Percentiles rank a stretch among this genome's conserved stretches.
phyloP scores from a whole-genome alignment of 306 rosid genomes.

The Castanea sativa region DNA sequence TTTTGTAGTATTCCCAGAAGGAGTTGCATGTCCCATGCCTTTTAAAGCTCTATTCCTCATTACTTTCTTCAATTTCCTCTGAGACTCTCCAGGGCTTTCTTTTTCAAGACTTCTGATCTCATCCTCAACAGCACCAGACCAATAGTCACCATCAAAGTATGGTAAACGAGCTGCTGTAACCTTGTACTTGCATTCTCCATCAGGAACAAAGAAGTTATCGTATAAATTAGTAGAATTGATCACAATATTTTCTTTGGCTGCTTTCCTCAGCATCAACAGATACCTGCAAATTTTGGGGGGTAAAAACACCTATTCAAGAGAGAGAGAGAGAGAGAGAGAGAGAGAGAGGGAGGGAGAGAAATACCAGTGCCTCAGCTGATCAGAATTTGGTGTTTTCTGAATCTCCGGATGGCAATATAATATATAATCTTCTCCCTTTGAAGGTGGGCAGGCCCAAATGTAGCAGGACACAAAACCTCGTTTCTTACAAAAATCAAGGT shows the following conservation, averaged over 20 bases:
- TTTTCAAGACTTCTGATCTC: conserved; percentile 27
- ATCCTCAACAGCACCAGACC: conserved; percentile 47
- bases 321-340: not conserved
- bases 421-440: conserved; percentile 58
- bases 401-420: conserved; percentile 53
- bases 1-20: conserved; percentile 36
- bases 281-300: conserved; percentile 39
- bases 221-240: conserved; percentile 47
- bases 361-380: conserved; percentile 58
- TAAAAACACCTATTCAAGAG: not conserved
- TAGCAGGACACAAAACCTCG: conserved; percentile 61
- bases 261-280: conserved; percentile 47
- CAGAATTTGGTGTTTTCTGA: conserved; percentile 60
- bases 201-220: conserved; percentile 50
- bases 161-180: conserved; percentile 63
- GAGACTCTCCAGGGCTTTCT: conserved; percentile 23
- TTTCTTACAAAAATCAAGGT: conserved; percentile 67
- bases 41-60: conserved; percentile 41
- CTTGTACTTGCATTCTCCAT: conserved; percentile 31
- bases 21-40: conserved; percentile 47
- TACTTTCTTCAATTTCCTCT: conserved; percentile 7
- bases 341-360: no score
- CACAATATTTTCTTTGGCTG: conserved; percentile 49
- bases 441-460: conserved; percentile 67
- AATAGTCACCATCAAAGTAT: conserved; percentile 72